These are phyloP conservation scores for Tetradesmus obliquus DNA, from an alignment of 139 green algal genomes.

Conservation along the genomic window DNA sequence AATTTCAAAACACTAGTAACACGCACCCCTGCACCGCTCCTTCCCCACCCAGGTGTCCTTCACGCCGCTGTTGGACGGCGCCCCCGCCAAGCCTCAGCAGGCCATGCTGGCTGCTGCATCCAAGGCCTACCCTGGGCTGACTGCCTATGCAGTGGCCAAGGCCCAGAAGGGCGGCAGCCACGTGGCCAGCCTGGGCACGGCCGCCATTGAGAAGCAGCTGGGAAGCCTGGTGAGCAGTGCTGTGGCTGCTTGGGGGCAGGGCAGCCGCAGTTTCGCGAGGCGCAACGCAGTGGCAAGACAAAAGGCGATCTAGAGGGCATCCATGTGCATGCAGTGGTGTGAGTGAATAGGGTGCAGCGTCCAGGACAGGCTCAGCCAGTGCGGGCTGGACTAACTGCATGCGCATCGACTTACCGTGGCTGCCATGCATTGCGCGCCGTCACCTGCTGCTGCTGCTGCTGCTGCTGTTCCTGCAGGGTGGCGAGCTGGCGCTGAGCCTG, in stretches of 20 bases:
- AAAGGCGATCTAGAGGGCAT: no score
- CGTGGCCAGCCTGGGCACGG: constrained; percentile 16
- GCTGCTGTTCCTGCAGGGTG: neutral
- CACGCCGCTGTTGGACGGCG: constrained; percentile 34
- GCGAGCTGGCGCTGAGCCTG: neutral
- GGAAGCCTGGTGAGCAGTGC: constrained; percentile 50
- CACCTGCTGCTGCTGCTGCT: neutral
- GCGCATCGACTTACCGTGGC: no score
- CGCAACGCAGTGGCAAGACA: neutral
- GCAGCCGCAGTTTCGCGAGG: neutral
- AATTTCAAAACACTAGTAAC: no score
- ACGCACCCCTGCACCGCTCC: no score
- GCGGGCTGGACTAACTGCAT: no score
- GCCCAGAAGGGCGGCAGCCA: constrained; percentile 43
- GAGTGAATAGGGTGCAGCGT: neutral
- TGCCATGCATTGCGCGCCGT: no score
- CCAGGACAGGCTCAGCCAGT: no score
- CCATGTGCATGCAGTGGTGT: neutral
- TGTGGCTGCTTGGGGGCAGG: neutral
- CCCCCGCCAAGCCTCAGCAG: constrained; percentile 58
- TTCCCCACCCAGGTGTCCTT: constrained; percentile 44
- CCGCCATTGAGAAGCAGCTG: constrained; percentile 58
- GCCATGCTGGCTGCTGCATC: constrained; percentile 51
- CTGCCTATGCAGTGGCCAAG: constrained; percentile 61
- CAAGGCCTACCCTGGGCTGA: constrained; percentile 40